phyloP scores from a whole-genome alignment of 2,329 filamentous ascomycete species.

The Colletotrichum eremochloae region DNA sequence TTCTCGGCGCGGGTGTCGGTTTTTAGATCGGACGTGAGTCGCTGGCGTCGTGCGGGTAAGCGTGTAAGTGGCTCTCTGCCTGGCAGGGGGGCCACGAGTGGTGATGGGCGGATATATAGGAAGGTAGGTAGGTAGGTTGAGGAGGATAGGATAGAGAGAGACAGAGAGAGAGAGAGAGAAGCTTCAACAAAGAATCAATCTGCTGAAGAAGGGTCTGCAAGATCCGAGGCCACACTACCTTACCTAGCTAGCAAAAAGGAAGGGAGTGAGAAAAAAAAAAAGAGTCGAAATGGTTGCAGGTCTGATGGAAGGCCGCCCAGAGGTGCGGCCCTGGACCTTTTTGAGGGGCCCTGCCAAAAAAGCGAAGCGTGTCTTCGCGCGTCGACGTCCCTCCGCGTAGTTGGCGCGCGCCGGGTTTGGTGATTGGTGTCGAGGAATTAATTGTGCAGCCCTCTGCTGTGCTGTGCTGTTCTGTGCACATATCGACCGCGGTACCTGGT shows the following conservation, averaged over 20 bases:
- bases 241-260: background rate
- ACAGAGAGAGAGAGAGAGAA: constrained; percentile 3
- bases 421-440: constrained; percentile 13
- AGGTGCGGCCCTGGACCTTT: constrained; percentile 48
- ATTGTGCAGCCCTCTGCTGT: constrained; percentile 11
- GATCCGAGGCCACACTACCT: constrained; percentile 6
- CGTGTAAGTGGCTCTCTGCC: constrained; percentile 38
- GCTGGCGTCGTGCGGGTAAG: constrained; percentile 34
- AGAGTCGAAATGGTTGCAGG: constrained; percentile 43
- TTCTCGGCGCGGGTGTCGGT: constrained; percentile 26
- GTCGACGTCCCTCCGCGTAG: constrained; percentile 27
- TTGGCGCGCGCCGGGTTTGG: constrained; percentile 16
- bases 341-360: constrained; percentile 43
- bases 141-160: constrained; percentile 7
- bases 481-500: no score
- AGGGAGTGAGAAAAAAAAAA: constrained; percentile 23
- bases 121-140: no score
- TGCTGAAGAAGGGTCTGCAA: constrained; percentile 16
- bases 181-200: constrained; percentile 14
- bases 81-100: constrained; percentile 10
- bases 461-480: background rate
- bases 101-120: constrained; percentile 10
- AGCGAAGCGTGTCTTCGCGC: constrained; percentile 27
- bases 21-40: constrained; percentile 38
- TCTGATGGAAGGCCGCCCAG: constrained; percentile 46